Conservation (phyloP, 768 basidiomycete species). For the Tricholoma bakamatsutake region DNA sequence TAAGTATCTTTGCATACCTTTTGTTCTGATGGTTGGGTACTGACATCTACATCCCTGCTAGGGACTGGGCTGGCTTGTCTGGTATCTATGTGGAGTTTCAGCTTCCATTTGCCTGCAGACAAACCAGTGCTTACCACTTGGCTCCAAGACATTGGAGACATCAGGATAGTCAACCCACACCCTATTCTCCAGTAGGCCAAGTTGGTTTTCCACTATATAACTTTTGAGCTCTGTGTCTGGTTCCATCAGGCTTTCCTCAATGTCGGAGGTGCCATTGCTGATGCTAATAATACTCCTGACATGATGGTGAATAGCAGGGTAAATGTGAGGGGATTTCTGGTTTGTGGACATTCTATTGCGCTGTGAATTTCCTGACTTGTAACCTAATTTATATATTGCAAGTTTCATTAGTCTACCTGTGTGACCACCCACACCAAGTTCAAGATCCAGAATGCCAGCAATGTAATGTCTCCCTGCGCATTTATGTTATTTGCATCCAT, state of each 20-base stretch:
- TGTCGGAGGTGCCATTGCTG: background rate
- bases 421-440: background rate
- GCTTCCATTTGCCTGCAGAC: background rate
- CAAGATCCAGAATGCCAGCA: background rate
- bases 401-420: background rate
- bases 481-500: background rate
- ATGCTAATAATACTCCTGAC: background rate
- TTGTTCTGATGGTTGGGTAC: background rate
- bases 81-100: background rate
- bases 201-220: background rate
- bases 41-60: background rate
- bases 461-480: background rate
- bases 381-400: background rate
- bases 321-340: background rate
- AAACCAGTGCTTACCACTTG: background rate
- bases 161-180: background rate
- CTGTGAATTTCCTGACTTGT: background rate
- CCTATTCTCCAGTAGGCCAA: background rate
- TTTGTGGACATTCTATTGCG: background rate
- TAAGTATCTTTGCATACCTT: conserved; percentile 2
- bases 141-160: background rate
- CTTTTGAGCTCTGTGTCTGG: background rate
- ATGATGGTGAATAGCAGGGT: background rate
- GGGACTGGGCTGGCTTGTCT: background rate
- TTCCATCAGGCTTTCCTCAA: background rate